phyloP scores from a whole-genome alignment of 139 green algal genomes.

The Closterium sp. region DNA sequence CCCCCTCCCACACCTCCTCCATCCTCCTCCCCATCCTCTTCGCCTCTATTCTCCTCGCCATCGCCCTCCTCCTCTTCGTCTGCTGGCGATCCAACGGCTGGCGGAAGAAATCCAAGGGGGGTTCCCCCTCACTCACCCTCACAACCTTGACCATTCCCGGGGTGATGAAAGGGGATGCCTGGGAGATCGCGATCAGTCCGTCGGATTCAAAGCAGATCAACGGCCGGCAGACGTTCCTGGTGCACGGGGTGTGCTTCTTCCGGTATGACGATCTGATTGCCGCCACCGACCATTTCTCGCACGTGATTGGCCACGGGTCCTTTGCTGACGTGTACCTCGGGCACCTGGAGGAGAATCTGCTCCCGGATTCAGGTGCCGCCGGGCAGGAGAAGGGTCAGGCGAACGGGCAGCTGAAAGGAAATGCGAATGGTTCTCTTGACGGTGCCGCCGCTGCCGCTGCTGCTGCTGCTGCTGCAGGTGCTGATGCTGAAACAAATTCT shows the following conservation, averaged over 20 bases:
- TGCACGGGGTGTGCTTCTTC: neutral
- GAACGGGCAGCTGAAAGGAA: neutral
- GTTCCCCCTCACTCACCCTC: neutral
- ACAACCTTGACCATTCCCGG: neutral
- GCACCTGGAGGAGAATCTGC: neutral
- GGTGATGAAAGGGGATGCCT: neutral
- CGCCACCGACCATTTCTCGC: neutral
- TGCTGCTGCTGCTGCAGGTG: neutral
- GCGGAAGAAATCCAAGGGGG: neutral
- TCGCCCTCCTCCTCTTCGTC: neutral
- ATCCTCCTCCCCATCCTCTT: neutral
- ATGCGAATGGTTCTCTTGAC: neutral
- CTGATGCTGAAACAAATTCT: neutral
- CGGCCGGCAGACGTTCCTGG: neutral
- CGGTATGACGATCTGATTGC: neutral
- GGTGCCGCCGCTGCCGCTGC: neutral
- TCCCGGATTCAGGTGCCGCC: neutral
- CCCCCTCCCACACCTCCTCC: neutral
- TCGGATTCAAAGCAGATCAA: neutral
- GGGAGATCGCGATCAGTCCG: neutral
- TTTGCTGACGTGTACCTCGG: neutral
- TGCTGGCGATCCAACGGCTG: neutral
- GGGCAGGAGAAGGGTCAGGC: neutral
- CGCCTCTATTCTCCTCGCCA: neutral
- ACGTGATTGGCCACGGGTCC: neutral